Conservation (phyloP, 352 stramenopile genomes). For the Phytophthora pisi region DNA sequence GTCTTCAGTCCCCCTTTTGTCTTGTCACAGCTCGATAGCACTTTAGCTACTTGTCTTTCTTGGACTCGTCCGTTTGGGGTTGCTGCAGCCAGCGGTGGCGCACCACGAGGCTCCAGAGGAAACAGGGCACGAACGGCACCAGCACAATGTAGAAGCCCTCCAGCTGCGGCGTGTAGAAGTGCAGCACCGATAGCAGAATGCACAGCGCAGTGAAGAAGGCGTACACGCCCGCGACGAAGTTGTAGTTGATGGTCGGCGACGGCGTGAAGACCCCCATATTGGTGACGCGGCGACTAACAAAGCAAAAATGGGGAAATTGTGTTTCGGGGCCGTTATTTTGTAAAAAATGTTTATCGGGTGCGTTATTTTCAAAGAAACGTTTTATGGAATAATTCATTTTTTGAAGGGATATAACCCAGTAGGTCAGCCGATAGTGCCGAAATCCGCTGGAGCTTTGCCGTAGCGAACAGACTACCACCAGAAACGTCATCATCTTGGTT, state of each 20-base stretch:
- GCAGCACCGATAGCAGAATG: conserved; percentile 58
- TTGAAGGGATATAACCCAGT: no score
- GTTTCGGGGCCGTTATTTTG: not conserved
- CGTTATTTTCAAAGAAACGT: no score
- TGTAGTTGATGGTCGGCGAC: conserved; percentile 89
- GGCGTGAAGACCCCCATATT: conserved; percentile 61
- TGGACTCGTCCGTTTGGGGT: conserved; percentile 18
- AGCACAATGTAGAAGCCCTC: conserved; percentile 89
- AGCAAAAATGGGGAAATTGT: not conserved
- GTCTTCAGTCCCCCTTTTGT: not conserved
- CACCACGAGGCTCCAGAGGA: conserved; percentile 86
- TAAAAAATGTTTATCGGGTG: no score
- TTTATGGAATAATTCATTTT: no score
- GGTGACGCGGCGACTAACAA: no score
- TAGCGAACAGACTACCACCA: no score
- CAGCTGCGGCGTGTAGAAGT: conserved; percentile 67
- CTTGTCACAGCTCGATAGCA: not conserved
- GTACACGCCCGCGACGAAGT: conserved; percentile 87
- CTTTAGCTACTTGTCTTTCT: conserved; percentile 39
- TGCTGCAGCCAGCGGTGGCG: conserved; percentile 71
- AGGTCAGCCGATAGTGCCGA: no score
- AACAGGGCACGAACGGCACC: conserved; percentile 79
- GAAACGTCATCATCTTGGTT: no score
- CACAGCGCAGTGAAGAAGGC: conserved; percentile 66
- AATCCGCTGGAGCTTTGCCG: no score